Evolutionary conservation across 257 asterid species (phyloP).

Genomic region (Eucommia ulmoides): DNA sequence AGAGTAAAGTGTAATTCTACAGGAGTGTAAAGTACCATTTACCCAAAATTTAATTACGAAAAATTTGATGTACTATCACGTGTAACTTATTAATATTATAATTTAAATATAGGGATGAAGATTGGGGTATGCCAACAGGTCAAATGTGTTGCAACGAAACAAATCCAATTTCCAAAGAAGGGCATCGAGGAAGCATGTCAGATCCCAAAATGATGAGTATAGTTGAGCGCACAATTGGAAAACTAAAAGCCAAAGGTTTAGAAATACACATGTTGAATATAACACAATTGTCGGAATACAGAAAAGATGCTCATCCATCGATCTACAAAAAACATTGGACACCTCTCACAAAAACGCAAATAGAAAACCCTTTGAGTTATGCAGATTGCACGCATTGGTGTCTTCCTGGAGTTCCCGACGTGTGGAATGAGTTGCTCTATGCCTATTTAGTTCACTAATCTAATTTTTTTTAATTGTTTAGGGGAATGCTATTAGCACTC

Average conservation of each 20-base stretch:
- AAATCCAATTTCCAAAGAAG: slow-evolving; percentile 33
- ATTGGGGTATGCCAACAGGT: slow-evolving; percentile 46
- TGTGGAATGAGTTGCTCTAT: slow-evolving; percentile 75
- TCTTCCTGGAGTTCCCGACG: slow-evolving; percentile 91
- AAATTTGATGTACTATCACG: no score
- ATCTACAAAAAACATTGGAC: slow-evolving; percentile 69
- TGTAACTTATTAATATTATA: no score
- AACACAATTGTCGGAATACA: slow-evolving; percentile 69
- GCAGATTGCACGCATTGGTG: slow-evolving; percentile 95
- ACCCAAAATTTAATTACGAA: not conserved
- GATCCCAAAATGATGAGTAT: slow-evolving; percentile 67
- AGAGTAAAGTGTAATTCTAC: not conserved
- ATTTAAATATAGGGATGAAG: slow-evolving; percentile 92
- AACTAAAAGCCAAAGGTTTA: slow-evolving; percentile 41
- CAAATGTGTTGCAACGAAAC: slow-evolving; percentile 53
- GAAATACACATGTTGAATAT: slow-evolving; percentile 51
- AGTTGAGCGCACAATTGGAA: slow-evolving; percentile 40
- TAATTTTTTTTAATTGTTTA: no score
- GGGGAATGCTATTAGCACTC: no score
- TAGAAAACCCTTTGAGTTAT: slow-evolving; percentile 39
- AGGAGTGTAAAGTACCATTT: not conserved
- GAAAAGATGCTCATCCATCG: slow-evolving; percentile 89
- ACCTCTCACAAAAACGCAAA: slow-evolving; percentile 40
- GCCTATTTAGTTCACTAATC: slow-evolving; percentile 28
- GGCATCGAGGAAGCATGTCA: slow-evolving; percentile 52